Base-by-base conservation (phyloP, 441 rosid species). In the Erysimum cheiri region DNA sequence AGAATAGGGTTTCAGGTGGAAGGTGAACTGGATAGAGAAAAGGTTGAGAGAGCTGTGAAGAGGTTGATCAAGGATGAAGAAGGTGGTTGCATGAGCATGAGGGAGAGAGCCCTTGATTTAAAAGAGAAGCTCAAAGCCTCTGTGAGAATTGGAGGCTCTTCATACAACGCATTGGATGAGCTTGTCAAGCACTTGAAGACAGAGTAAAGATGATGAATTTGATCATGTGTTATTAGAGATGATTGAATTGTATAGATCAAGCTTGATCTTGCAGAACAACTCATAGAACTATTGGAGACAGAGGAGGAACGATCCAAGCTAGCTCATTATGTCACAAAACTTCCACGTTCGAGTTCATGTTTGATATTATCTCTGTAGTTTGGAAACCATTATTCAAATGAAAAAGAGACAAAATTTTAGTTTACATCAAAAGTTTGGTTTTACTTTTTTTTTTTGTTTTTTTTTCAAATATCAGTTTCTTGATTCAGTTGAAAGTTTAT, bases 111-210 rank as follows among this genome's bases (percentile, higher is more conserved):
- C 0, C 37, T 24, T 11, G 22, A 19, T 19, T 19, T 19, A 19
- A 19, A 19, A 0, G 61, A 64, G 39, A 33, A 67, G 22, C 36
- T 72, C 1, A 44, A 24, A 39, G 49, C 22, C 48, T 24, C 49
- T 59, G 35, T 40, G 2, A 59, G 13, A 24, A 4, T 6, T 39
- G 48, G 64, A 73, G 82, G 35, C 12, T 80, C 2, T 5, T 56
- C 29, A 33, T 9, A 35, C 43, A 36, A 22, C 1, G 47, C 48
- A 41, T 58, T 46, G 74, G 67, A 75, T 75, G 85, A 28, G 63
- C 67, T 10, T 78, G 80, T 9, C 28, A 71, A 65, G 28, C 41
- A 4, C 37, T 52, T 65, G 12, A 2, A 65, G 28, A 44, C 15
- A 46, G 2, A 54, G 70, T 63, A 1, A 19, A 46, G n/a, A 26